Evolutionary conservation across 2,329 filamentous ascomycete species (phyloP), one percentile per base, ranked within the genome.

Genomic region (Colletotrichum simmondsii): DNA sequence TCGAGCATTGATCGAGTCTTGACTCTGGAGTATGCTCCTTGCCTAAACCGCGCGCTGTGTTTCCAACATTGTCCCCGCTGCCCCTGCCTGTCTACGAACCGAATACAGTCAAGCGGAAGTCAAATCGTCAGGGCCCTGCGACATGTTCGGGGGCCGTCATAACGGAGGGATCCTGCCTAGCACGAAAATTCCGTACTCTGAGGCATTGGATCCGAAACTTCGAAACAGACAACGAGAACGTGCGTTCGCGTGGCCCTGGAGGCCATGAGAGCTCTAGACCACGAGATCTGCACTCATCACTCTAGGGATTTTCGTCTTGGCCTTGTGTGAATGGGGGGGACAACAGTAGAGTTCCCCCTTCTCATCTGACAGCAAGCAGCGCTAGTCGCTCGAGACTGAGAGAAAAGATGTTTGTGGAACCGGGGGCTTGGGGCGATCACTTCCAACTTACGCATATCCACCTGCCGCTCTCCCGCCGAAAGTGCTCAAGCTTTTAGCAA

Each of bases 151-250:
- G 61, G 26, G 53, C 46, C 32, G 49, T 28, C 30, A 32, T 24
- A 65, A 32, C 14, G 22, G 30, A 32, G 63, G 46, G 53, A 24
- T 24, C 28, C 32, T 28, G 16, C 52, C 49, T 56, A 28, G 46
- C 49, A 30, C 32, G 30, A 49, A 64, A 22, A 58, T n/a, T 52
- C 49, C 32, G 32, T 46, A n/a, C 54, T 53, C 65, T 68, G 69
- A 68, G 30, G 53, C 65, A 53, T 35, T 54, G 37, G 69, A 35
- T 46, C 69, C 69, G 42, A 72, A 63, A 72, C 69, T 30, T 42
- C 52, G 42, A 68, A 65, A 68, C 19, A 37, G 53, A 61, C 46
- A 68, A 32, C 56, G 8, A 24, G 53, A 57, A 64, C 61, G 49
- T 64, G 61, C 61, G 49, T 26, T 32, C 10, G 30, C 4, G 61